phyloP scores from a whole-genome alignment of 345 rosid genomes.

The Pseudoturritis turrita region DNA sequence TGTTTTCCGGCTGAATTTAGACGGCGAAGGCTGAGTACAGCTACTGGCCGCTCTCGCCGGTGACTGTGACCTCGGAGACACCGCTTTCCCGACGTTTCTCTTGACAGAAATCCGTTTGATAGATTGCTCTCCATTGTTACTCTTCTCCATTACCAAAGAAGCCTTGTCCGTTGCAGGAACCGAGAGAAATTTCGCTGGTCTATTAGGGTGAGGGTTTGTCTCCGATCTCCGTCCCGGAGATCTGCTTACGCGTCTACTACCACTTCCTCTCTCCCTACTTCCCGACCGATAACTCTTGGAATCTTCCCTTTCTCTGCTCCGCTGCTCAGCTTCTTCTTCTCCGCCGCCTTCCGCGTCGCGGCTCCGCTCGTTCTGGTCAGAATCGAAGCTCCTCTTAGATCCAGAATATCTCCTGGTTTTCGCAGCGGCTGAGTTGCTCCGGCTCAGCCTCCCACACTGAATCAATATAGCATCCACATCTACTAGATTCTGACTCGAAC shows the following conservation, averaged over 20 bases:
- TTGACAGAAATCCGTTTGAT: slow-evolving; percentile 60
- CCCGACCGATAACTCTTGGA: slow-evolving; percentile 46
- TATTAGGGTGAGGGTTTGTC: slow-evolving; percentile 26
- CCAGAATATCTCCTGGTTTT: slow-evolving; percentile 63
- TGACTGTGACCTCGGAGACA: slow-evolving; percentile 83
- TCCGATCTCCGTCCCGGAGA: slow-evolving; percentile 85
- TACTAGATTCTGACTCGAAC: not conserved
- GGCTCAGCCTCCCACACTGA: slow-evolving; percentile 89
- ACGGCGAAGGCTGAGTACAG: slow-evolving; percentile 40
- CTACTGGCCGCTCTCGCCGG: slow-evolving; percentile 50
- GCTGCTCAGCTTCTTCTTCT: slow-evolving; percentile 36
- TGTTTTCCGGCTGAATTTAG: slow-evolving; percentile 70
- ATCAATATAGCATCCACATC: slow-evolving; percentile 90
- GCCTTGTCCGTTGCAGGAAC: slow-evolving; percentile 78
- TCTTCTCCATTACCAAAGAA: slow-evolving; percentile 39
- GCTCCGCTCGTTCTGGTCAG: no score
- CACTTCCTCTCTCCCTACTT: slow-evolving; percentile 52
- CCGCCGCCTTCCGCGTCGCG: no score
- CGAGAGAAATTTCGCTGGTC: slow-evolving; percentile 70
- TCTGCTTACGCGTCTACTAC: slow-evolving; percentile 68
- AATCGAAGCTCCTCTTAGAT: slow-evolving; percentile 86
- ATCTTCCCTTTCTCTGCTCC: slow-evolving; percentile 84
- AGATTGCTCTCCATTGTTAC: slow-evolving; percentile 31
- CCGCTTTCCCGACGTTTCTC: slow-evolving; percentile 49
- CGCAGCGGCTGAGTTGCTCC: slow-evolving; percentile 61